Evolutionary conservation across 176 grass and related monocot genomes (phyloP), one percentile per base, ranked within the genome.

Genomic region (Thalia dealbata): DNA sequence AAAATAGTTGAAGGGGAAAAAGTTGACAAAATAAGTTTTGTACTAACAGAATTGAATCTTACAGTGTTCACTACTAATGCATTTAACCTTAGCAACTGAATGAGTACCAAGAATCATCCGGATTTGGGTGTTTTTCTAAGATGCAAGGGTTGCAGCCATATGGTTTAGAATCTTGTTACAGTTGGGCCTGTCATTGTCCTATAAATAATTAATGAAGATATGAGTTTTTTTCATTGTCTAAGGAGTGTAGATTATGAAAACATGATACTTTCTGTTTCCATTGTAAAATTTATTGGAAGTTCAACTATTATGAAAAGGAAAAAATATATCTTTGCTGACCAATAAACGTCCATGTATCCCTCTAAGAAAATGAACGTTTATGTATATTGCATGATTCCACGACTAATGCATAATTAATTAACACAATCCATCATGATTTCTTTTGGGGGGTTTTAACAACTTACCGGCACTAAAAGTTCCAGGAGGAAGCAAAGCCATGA

Each of bases 401-500:
- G 16, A 22, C 18, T 18, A 7, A 62, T 28, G 23, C 3, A 68
- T 22, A 44, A 68, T n/a, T 43, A 68, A 3, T 41, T 2, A 43
- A 22, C 6, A 30, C 4, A 64, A 64, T 23, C 14, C 62, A 64
- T 32, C 27, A 32, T 68, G 7, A 44, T n/a, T 11, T 10, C 38
- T 3, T 7, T 43, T 64, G 5, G n/a, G 11, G 45, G 29, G 7
- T 0, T 67, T 68, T 68, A 43, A 68, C 8, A 22, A 35, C 83
- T 74, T 76, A 97, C 89, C 95, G 67, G 95, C 63, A 66, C 81
- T 84, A 86, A 93, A 88, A 59, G 90, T 92, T 84, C 85, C 90
- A 32, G 71, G 30, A 83, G 95, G 95, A 83, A 97, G 87, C 63
- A 92, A 46, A 73, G 68, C 77, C 85, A 97, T 93, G 43, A 91